phyloP scores from a whole-genome alignment of 106 monocot species.

The Dactylorhiza incarnata region DNA sequence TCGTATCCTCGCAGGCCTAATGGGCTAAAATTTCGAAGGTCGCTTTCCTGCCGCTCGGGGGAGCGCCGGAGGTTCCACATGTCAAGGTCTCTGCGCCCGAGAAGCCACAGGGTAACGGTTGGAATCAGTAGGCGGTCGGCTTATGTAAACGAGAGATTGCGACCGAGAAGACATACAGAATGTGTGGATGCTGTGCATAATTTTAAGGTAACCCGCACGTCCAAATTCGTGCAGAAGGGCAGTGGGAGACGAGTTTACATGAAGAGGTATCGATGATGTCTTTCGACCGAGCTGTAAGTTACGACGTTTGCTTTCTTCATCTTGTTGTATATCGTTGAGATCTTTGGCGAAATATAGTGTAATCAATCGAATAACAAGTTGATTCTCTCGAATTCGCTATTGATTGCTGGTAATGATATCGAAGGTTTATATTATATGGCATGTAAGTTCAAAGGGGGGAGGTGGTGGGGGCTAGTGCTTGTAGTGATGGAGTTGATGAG shows the following conservation, averaged over 20 bases:
- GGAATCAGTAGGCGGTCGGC: conserved; percentile 39
- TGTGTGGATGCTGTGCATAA: conserved; percentile 36
- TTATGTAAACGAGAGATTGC: conserved; percentile 19
- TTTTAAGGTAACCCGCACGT: conserved; percentile 64
- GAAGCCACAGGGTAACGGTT: conserved; percentile 55
- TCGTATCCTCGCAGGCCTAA: conserved; percentile 17
- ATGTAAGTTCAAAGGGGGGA: no score
- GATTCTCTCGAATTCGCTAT: no score
- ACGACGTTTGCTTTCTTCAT: no score
- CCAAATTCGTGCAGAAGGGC: conserved; percentile 62
- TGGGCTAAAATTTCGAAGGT: conserved; percentile 16
- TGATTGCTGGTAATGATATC: no score
- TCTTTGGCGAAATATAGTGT: no score
- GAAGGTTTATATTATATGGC: no score
- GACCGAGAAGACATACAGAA: background rate
- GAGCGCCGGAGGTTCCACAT: conserved; percentile 39
- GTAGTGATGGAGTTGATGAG: no score
- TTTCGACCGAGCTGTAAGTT: no score
- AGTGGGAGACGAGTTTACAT: conserved; percentile 18
- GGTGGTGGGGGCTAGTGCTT: no score
- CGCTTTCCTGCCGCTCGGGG: conserved; percentile 31
- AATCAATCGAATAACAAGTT: no score
- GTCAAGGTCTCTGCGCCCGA: conserved; percentile 60
- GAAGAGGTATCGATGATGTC: background rate
- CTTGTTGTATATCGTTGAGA: no score